phyloP scores from a whole-genome alignment of 306 rosid species.

The Vigna unguiculata region DNA sequence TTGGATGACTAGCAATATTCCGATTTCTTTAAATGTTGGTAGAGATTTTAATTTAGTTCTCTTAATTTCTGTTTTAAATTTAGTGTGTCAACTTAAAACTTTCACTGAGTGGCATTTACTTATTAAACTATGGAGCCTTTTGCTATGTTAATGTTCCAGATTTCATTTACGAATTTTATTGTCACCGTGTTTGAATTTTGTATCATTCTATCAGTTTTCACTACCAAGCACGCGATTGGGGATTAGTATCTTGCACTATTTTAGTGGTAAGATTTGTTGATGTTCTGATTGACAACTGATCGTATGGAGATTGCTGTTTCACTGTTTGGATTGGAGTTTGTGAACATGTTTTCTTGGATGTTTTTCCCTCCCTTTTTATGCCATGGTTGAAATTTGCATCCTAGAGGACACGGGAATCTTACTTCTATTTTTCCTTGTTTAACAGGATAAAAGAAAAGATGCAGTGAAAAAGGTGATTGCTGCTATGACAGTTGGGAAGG shows the following conservation, averaged over 20 bases:
- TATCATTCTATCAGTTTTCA: background rate
- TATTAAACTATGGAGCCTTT: background rate
- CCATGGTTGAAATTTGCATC: background rate
- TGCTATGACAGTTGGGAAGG: slow-evolving; percentile 99
- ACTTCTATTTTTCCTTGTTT: slow-evolving; percentile 28
- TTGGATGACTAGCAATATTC: background rate
- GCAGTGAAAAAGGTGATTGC: slow-evolving; percentile 99
- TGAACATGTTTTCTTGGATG: background rate
- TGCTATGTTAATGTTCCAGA: background rate
- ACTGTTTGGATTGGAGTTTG: background rate
- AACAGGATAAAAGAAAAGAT: slow-evolving; percentile 97
- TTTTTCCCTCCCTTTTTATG: background rate
- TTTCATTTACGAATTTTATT: slow-evolving; percentile 15
- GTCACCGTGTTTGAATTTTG: background rate
- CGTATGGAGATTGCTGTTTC: background rate
- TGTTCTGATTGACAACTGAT: slow-evolving; percentile 24
- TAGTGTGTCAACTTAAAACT: slow-evolving; percentile 6
- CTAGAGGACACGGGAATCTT: slow-evolving; percentile 33
- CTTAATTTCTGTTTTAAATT: slow-evolving; percentile 2
- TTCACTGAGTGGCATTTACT: background rate
- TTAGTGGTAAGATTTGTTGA: slow-evolving; percentile 3
- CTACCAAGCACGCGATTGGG: background rate
- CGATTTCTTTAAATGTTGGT: slow-evolving; percentile 32
- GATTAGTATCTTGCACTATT: background rate
- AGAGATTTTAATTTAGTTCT: background rate